Conservation (phyloP, 768 basidiomycete genomes). For the Asterophora parasitica region DNA sequence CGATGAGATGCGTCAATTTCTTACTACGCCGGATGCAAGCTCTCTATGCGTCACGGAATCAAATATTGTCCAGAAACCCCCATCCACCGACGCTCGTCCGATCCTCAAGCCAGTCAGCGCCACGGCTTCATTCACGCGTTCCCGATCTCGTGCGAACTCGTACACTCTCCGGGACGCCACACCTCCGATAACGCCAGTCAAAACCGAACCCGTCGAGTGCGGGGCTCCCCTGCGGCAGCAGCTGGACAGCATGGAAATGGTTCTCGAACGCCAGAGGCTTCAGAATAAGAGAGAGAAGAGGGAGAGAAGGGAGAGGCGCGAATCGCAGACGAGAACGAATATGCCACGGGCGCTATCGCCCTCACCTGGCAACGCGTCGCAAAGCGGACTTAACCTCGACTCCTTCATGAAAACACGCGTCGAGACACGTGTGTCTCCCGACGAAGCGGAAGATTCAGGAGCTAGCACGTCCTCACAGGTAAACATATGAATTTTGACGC, state of each 20-base stretch:
- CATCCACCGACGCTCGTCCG: constrained; percentile 30
- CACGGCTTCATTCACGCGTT: constrained; percentile 35
- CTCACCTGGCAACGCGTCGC: constrained; percentile 46
- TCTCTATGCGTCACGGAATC: constrained; percentile 42
- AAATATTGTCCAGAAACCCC: constrained; percentile 28
- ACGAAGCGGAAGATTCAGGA: constrained; percentile 27
- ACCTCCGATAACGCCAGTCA: constrained; percentile 58
- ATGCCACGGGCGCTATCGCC: constrained; percentile 42
- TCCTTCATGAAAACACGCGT: constrained; percentile 56
- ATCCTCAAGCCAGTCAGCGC: constrained; percentile 32
- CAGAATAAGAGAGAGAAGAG: constrained; percentile 51
- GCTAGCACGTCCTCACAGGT: constrained; percentile 34
- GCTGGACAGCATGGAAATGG: constrained; percentile 72
- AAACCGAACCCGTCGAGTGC: constrained; percentile 53
- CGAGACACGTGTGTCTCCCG: constrained; percentile 33
- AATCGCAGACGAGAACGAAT: constrained; percentile 27
- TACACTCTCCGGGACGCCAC: constrained; percentile 49
- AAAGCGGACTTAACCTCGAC: constrained; percentile 40
- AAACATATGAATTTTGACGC: constrained; percentile 31
- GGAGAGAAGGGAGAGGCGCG: constrained; percentile 40
- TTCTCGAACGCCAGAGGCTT: constrained; percentile 69
- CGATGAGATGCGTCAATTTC: constrained; percentile 77
- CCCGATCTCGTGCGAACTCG: constrained; percentile 41
- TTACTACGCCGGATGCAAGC: constrained; percentile 48
- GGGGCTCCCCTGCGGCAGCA: constrained; percentile 46